phyloP scores from a whole-genome alignment of 2,329 filamentous ascomycete species.

The Stenocarpella maydis region DNA sequence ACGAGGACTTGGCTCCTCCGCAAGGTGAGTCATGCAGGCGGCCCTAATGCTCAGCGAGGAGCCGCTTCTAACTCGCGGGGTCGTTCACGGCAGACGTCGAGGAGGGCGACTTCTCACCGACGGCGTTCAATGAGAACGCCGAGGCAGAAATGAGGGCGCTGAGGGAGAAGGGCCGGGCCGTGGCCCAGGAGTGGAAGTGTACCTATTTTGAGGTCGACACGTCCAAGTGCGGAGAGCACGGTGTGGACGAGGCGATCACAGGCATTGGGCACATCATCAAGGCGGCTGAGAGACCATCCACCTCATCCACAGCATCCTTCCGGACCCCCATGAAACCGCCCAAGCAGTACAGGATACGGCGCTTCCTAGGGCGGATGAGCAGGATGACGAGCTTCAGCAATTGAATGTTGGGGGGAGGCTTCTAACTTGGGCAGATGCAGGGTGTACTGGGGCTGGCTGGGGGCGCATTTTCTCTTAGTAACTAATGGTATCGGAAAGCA shows the following conservation, averaged over 20 bases:
- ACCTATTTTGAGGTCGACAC: constrained; percentile 36
- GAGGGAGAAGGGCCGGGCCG: constrained; percentile 32
- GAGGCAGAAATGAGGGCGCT: constrained; percentile 35
- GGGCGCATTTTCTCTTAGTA: constrained; percentile 15
- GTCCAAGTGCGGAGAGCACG: constrained; percentile 30
- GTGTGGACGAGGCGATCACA: constrained; percentile 33
- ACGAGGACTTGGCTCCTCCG: constrained; percentile 34
- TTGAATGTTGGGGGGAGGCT: neutral
- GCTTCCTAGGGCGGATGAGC: constrained; percentile 32
- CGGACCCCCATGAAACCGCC: constrained; percentile 34
- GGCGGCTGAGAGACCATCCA: constrained; percentile 33
- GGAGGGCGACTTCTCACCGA: constrained; percentile 31
- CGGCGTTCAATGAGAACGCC: constrained; percentile 29
- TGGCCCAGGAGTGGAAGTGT: constrained; percentile 34
- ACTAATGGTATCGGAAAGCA: constrained; percentile 23
- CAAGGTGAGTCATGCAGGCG: constrained; percentile 29
- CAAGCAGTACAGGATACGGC: constrained; percentile 36
- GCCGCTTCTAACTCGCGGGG: constrained; percentile 9
- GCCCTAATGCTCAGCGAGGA: too few species aligned
- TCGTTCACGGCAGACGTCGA: constrained; percentile 23
- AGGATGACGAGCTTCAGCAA: constrained; percentile 34
- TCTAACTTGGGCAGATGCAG: neutral
- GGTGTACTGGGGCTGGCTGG: neutral
- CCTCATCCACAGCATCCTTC: constrained; percentile 35
- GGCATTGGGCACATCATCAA: constrained; percentile 34